phyloP scores from a whole-genome alignment of 768 basidiomycete species.

The Amanita molliuscula region DNA sequence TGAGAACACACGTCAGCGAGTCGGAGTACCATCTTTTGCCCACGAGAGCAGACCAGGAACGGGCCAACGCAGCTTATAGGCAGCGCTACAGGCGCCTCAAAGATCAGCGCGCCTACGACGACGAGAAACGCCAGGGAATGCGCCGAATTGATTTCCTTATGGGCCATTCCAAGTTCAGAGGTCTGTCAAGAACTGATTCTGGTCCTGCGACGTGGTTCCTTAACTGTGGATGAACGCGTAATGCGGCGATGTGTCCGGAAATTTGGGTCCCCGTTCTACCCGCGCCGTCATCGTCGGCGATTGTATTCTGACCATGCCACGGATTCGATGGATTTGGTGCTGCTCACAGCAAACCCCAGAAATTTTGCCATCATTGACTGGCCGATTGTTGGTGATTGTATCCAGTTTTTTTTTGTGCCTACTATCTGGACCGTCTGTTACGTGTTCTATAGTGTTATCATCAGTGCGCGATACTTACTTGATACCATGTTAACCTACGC shows the following conservation, averaged over 20 bases:
- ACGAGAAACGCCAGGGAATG: conserved; percentile 41
- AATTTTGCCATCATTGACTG: background rate
- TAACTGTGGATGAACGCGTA: conserved; percentile 8
- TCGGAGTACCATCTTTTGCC: conserved; percentile 32
- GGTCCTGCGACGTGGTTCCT: conserved; percentile 22
- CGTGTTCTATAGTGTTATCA: background rate
- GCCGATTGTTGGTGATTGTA: background rate
- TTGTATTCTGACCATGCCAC: background rate
- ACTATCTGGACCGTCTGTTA: conserved; percentile 1
- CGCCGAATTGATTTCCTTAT: conserved; percentile 52
- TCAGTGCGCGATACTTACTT: background rate
- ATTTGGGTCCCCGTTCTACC: background rate
- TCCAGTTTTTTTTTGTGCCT: background rate
- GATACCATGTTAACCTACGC: background rate
- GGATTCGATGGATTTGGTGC: background rate
- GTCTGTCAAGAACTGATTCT: conserved; percentile 26
- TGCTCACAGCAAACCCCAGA: background rate
- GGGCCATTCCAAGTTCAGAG: conserved; percentile 32
- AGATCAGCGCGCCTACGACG: conserved; percentile 22
- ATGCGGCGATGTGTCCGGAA: background rate
- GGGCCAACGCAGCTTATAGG: conserved; percentile 37
- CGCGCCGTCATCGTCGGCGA: background rate
- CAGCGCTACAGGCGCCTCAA: conserved; percentile 29
- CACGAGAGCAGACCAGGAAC: conserved; percentile 21
- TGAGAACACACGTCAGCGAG: conserved; percentile 11